phyloP scores from a whole-genome alignment of 257 asterid species.

The Dorcoceras hygrometricum region DNA sequence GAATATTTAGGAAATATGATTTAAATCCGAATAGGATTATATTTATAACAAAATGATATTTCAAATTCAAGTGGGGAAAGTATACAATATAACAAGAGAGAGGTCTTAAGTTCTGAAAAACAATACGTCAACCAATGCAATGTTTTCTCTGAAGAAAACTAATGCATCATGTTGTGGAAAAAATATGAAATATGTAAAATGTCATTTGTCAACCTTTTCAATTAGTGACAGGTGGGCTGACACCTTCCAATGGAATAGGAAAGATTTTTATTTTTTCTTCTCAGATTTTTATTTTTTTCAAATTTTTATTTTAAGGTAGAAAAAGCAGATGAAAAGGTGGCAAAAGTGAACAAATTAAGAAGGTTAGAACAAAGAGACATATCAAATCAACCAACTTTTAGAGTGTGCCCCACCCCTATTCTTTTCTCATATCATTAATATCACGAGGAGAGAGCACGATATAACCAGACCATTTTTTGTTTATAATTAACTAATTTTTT shows the following conservation, averaged over 20 bases:
- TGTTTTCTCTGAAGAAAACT: too few relatives aligned
- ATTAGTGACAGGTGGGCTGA: neutral
- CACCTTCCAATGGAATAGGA: conserved; percentile 49
- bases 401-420: conserved; percentile 20
- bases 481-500: too few relatives aligned
- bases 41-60: neutral
- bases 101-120: neutral
- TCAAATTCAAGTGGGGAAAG: neutral
- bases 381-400: conserved; percentile 63
- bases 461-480: too few relatives aligned
- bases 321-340: conserved; percentile 41
- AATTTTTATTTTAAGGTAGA: neutral
- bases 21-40: too few relatives aligned
- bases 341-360: conserved; percentile 29
- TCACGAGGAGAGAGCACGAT: too few relatives aligned
- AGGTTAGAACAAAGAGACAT: conserved; percentile 45
- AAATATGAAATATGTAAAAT: too few relatives aligned
- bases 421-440: conserved; percentile 19
- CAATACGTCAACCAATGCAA: neutral
- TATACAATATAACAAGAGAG: too few relatives aligned
- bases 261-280: conserved; percentile 26
- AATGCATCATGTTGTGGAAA: too few relatives aligned
- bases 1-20: too few relatives aligned
- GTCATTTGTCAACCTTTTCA: conserved; percentile 6
- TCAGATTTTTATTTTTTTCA: too few relatives aligned